A percentile compares a stretch with the other conserved stretches of the same genome.
Conservation (phyloP, 352 stramenopile genomes). For the Globisporangium iwayamae region DNA sequence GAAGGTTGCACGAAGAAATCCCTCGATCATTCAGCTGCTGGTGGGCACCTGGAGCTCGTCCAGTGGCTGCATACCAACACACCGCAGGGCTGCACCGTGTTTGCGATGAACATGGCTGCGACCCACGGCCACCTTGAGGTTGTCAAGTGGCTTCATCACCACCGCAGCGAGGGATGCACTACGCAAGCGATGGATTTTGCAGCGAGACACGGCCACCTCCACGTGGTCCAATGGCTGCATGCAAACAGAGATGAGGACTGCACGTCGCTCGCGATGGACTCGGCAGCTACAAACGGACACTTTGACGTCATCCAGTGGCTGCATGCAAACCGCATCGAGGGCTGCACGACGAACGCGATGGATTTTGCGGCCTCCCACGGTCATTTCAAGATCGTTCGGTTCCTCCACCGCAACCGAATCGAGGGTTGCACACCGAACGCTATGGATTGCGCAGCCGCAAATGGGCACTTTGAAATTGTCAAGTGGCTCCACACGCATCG, state of each 20-base stretch:
- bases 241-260: constrained; percentile 9
- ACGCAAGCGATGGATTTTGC: constrained; percentile 29
- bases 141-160: background rate
- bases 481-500: background rate
- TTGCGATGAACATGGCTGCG: background rate
- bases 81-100: background rate
- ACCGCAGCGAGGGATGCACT: background rate
- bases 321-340: background rate
- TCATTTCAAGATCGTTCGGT: background rate
- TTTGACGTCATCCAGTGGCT: background rate
- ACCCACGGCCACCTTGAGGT: background rate
- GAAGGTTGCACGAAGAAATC: constrained; percentile 1
- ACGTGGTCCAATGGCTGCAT: constrained; percentile 33
- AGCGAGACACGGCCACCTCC: constrained; percentile 23
- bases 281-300: background rate
- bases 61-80: background rate
- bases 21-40: background rate
- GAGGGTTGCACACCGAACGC: background rate
- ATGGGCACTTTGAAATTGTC: background rate
- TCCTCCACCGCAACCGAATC: background rate
- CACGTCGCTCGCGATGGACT: background rate
- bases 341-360: background rate
- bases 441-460: background rate
- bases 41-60: background rate
- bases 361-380: background rate